Evolutionary conservation across 2,329 filamentous ascomycete species (phyloP).

Genomic region (Arthrobotrys conoides): DNA sequence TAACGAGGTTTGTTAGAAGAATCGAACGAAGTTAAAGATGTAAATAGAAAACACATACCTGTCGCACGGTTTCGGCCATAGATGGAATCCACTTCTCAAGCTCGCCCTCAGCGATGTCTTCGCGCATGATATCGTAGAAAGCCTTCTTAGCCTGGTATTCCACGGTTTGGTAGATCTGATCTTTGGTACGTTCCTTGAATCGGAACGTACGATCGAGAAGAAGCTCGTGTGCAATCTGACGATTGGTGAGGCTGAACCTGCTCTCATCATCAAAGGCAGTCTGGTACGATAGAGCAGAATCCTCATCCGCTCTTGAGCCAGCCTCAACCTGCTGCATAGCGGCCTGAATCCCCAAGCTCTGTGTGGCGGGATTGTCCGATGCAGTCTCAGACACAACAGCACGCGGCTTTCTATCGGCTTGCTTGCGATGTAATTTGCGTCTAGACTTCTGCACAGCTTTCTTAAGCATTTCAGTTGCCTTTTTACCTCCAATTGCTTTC

Average conservation of each 20-base stretch:
- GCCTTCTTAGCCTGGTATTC: slow-evolving; percentile 74
- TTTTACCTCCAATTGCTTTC: slow-evolving; percentile 81
- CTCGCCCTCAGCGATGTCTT: slow-evolving; percentile 74
- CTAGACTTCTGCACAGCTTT: slow-evolving; percentile 81
- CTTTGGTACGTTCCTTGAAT: slow-evolving; percentile 73
- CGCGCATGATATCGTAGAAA: slow-evolving; percentile 74
- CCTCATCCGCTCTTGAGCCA: slow-evolving; percentile 60
- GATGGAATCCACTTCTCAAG: slow-evolving; percentile 63
- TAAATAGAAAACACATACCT: slow-evolving; percentile 39
- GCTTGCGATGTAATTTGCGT: slow-evolving; percentile 71
- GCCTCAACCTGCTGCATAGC: slow-evolving; percentile 67
- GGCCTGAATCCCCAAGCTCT: slow-evolving; percentile 67
- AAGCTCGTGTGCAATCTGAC: slow-evolving; percentile 82
- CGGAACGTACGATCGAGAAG: slow-evolving; percentile 84
- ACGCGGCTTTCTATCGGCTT: slow-evolving; percentile 79
- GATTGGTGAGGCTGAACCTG: slow-evolving; percentile 69
- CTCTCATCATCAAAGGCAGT: slow-evolving; percentile 42
- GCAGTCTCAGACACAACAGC: slow-evolving; percentile 71
- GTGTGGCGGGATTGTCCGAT: slow-evolving; percentile 67
- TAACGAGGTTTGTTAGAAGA: slow-evolving; percentile 63
- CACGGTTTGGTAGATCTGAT: slow-evolving; percentile 73
- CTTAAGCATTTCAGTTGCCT: slow-evolving; percentile 80
- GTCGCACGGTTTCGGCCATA: slow-evolving; percentile 63
- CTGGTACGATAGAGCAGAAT: slow-evolving; percentile 60
- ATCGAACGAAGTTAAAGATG: background rate